phyloP scores from a whole-genome alignment of 192 early-diverging fungal species.

The Diversispora epigaea region DNA sequence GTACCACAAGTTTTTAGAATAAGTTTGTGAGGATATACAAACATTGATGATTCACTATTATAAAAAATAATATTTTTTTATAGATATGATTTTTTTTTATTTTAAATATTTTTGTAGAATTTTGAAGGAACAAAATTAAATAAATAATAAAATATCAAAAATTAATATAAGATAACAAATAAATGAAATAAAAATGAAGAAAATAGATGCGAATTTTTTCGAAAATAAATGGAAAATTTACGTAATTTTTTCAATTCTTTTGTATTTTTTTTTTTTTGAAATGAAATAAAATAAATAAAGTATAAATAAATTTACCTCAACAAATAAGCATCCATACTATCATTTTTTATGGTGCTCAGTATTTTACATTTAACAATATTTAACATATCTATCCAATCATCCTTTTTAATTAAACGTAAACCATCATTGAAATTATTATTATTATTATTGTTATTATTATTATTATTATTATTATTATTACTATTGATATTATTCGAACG shows the following conservation, averaged over 20 bases:
- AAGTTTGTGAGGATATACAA: slow-evolving; percentile 93
- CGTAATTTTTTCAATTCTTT: too few relatives aligned
- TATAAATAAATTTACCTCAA: slow-evolving; percentile 56
- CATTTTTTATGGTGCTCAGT: slow-evolving; percentile 80
- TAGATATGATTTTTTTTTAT: too few relatives aligned
- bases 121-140: background rate
- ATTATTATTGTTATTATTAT: slow-evolving; percentile 37
- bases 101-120: background rate
- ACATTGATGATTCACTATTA: slow-evolving; percentile 90
- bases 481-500: slow-evolving; percentile 33
- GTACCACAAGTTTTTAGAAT: slow-evolving; percentile 99
- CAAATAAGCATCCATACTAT: slow-evolving; percentile 86
- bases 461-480: slow-evolving; percentile 38
- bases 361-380: slow-evolving; percentile 91
- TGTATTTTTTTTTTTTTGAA: too few relatives aligned
- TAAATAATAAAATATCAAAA: too few relatives aligned
- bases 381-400: slow-evolving; percentile 92
- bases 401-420: slow-evolving; percentile 70
- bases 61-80: background rate
- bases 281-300: background rate
- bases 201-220: too few relatives aligned
- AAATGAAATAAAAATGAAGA: too few relatives aligned
- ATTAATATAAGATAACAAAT: too few relatives aligned
- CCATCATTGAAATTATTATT: slow-evolving; percentile 50
- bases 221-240: too few relatives aligned